Evolutionary conservation across 1,284 basidiomycete species (phyloP), one percentile per base, ranked within the genome.

Genomic region (Porogramme epimiltina): DNA sequence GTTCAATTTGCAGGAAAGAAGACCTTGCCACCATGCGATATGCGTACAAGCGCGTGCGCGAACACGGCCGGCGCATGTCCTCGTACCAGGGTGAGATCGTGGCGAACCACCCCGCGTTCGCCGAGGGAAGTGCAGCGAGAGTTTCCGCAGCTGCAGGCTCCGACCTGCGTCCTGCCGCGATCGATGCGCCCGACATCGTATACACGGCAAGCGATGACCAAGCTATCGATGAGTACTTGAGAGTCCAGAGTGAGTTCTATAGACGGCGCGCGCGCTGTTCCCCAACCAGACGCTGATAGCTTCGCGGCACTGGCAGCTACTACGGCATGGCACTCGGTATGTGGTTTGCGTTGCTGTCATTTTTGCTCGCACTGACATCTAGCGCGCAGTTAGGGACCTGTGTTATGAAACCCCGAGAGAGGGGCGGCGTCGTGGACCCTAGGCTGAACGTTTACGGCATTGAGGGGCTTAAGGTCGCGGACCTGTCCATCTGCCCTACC

Each of bases 401-500:
- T 55, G 77, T 81, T 0, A 88, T 89, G 85, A 85, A 82, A 62
- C 72, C 79, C 1, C 74, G 78, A 22, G 74, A 76, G 15, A 52
- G 73, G 45, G 75, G 76, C 3, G 87, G 85, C 13, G 86, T 87
- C 0, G 83, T 89, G 6, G 82, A 88, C 56, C 54, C 76, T 3
- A 72, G 69, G 2, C 64, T 89, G 41, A 82, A 83, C 61, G 85
- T 88, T 1, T 85, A 88, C 59, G 85, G 85, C 5, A 74, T 82
- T 0, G 57, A 70, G 42, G 71, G 75, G 19, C 68, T 89, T 44
- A 88, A 88, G 67, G 73, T 89, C 22, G 81, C 79, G 71, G 76
- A 79, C 52, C 41, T 78, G 46, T 81, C 79, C 28, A 76, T 82
- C 47, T 52, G 51, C 15, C 56, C 59, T 2, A 37, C 34, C 0